Conservation (phyloP, 345 rosid species). For the Lagerstroemia speciosa region DNA sequence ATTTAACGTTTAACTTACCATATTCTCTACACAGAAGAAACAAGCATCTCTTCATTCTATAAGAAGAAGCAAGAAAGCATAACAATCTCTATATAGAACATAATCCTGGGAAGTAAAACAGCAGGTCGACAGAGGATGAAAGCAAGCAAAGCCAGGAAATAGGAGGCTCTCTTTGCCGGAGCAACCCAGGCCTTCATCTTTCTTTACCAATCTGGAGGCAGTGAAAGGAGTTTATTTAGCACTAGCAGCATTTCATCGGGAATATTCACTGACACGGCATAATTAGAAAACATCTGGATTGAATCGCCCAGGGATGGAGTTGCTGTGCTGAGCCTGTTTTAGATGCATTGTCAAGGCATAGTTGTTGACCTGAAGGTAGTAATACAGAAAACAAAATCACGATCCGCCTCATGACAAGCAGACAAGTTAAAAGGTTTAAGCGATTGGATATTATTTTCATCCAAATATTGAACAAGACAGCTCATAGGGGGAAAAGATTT, state of each 20-base stretch:
- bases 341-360: slow-evolving; percentile 69
- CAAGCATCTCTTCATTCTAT: not conserved
- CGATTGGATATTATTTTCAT: not conserved
- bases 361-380: slow-evolving; percentile 56
- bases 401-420: not conserved
- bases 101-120: not conserved
- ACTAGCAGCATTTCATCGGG: not conserved
- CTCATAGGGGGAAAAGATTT: not conserved
- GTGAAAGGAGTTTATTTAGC: not conserved
- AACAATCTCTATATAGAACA: not conserved
- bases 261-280: not conserved
- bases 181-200: not conserved
- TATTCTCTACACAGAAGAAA: not conserved
- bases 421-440: not conserved
- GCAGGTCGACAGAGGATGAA: not conserved
- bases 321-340: slow-evolving; percentile 63
- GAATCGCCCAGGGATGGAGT: slow-evolving; percentile 45
- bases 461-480: not conserved
- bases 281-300: slow-evolving; percentile 9
- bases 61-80: not conserved
- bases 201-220: not conserved
- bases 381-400: not conserved
- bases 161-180: not conserved
- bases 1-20: not conserved
- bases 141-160: not conserved